Percentiles rank a stretch among this genome's conserved stretches.
Evolutionary conservation across 495 filamentous ascomycete genomes (phyloP).

Genomic region (Pyrenopolyporus hunteri): DNA sequence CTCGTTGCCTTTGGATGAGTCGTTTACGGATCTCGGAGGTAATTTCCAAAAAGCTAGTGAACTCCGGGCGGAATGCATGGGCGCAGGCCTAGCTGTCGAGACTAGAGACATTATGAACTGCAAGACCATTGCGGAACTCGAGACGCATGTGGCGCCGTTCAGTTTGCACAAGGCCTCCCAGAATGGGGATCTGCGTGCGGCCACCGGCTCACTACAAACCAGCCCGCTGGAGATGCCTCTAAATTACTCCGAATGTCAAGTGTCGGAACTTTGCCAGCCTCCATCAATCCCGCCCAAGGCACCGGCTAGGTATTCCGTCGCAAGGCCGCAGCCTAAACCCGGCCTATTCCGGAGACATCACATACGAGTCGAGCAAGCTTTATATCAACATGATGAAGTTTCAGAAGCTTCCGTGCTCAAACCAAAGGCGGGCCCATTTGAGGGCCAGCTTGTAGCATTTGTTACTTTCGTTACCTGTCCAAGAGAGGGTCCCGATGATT

Average conservation of each 20-base stretch:
- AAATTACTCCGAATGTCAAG: not conserved
- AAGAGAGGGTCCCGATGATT: slow-evolving; percentile 33
- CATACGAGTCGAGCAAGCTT: slow-evolving; percentile 28
- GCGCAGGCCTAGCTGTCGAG: slow-evolving; percentile 44
- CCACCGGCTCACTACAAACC: slow-evolving; percentile 18
- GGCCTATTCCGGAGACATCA: slow-evolving; percentile 32
- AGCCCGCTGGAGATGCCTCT: slow-evolving; percentile 1
- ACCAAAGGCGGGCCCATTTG: slow-evolving; percentile 55
- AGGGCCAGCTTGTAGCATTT: slow-evolving; percentile 52
- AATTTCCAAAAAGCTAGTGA: slow-evolving; percentile 44
- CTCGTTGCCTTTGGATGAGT: slow-evolving; percentile 40
- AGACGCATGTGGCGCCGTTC: slow-evolving; percentile 34
- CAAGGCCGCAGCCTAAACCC: slow-evolving; percentile 23
- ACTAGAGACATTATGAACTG: slow-evolving; percentile 51
- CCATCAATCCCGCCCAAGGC: slow-evolving; percentile 35
- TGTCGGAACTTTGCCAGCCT: not conserved
- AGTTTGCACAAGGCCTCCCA: not conserved
- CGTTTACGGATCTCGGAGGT: slow-evolving; percentile 52
- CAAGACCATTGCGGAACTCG: slow-evolving; percentile 49
- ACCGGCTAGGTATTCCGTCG: slow-evolving; percentile 11
- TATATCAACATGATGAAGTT: slow-evolving; percentile 34
- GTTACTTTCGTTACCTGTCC: slow-evolving; percentile 44
- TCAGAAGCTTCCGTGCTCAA: slow-evolving; percentile 48
- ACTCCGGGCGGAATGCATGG: slow-evolving; percentile 44
- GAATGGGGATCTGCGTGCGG: not conserved